phyloP scores from a whole-genome alignment of 2,329 filamentous ascomycete species.

The Aureobasidium uvarum region DNA sequence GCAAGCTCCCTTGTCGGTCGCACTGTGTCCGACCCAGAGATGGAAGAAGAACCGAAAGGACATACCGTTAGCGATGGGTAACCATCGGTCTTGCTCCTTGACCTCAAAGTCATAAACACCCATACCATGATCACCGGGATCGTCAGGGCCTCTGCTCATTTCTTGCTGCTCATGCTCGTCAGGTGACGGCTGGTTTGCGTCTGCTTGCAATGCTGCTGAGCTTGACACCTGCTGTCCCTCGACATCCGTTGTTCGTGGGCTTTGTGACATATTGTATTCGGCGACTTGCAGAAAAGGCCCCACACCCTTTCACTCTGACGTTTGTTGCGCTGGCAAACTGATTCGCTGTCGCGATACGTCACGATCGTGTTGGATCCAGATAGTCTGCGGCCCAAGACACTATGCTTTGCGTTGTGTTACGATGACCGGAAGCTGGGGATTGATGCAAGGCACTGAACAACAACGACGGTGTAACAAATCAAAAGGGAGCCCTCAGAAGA shows the following conservation, averaged over 20 bases:
- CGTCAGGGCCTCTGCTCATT: slow-evolving; percentile 31
- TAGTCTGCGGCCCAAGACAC: slow-evolving; percentile 25
- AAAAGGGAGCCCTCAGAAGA: not conserved
- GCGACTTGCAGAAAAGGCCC: slow-evolving; percentile 46
- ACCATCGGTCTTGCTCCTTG: slow-evolving; percentile 99
- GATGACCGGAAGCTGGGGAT: slow-evolving; percentile 5
- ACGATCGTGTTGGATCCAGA: slow-evolving; percentile 29
- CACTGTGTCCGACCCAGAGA: slow-evolving; percentile 12
- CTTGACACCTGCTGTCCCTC: slow-evolving; percentile 57
- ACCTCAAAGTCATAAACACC: slow-evolving; percentile 92
- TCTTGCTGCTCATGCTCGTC: slow-evolving; percentile 78
- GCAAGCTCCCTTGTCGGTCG: slow-evolving; percentile 2
- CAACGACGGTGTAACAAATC: slow-evolving; percentile 6
- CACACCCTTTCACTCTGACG: slow-evolving; percentile 21
- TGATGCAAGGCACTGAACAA: slow-evolving; percentile 28
- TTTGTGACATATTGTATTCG: slow-evolving; percentile 94
- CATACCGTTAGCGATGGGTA: slow-evolving; percentile 99
- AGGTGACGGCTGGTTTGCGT: slow-evolving; percentile 27
- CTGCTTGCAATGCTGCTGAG: slow-evolving; percentile 23
- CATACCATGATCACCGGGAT: slow-evolving; percentile 54
- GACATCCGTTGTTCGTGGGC: slow-evolving; percentile 78
- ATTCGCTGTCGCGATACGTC: slow-evolving; percentile 38
- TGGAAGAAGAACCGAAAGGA: slow-evolving; percentile 40
- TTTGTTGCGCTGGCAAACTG: slow-evolving; percentile 36
- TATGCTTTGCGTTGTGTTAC: slow-evolving; percentile 28